Conservation (phyloP, 352 stramenopile genomes). For the Aphanomyces euteiches region DNA sequence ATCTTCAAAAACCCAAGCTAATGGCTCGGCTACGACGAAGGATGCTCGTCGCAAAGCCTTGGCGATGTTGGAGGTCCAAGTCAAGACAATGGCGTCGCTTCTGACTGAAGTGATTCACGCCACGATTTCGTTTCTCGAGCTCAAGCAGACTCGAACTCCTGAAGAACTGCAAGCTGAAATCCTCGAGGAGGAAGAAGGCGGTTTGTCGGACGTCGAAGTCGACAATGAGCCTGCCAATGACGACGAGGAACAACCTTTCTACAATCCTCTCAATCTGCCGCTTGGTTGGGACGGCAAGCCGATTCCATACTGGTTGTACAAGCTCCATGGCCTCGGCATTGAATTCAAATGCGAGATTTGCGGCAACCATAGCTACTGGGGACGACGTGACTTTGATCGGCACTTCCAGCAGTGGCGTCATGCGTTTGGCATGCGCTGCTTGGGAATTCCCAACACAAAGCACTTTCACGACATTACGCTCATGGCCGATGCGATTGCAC, state of each 20-base stretch:
- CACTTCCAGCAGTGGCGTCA: conserved; percentile 99
- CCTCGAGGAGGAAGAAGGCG: conserved; percentile 79
- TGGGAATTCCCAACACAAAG: conserved; percentile 99
- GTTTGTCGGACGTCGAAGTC: conserved; percentile 76
- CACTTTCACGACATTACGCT: conserved; percentile 99
- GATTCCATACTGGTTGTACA: conserved; percentile 99
- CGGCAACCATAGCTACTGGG: conserved; percentile 98
- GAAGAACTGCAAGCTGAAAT: conserved; percentile 84
- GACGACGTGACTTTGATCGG: conserved; percentile 93
- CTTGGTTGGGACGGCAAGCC: conserved; percentile 99
- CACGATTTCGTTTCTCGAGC: conserved; percentile 79
- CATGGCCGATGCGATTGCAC: conserved; percentile 93
- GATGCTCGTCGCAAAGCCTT: conserved; percentile 39
- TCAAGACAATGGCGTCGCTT: conserved; percentile 68
- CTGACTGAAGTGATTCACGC: conserved; percentile 79
- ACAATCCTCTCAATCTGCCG: conserved; percentile 98
- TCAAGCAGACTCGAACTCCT: conserved; percentile 85
- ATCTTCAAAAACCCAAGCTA: background rate
- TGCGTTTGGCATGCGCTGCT: conserved; percentile 96
- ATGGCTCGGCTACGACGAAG: background rate
- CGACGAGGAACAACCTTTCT: conserved; percentile 95
- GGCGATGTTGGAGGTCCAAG: conserved; percentile 68
- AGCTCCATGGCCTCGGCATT: conserved; percentile 97
- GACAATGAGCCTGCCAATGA: conserved; percentile 58
- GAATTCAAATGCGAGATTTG: conserved; percentile 99